phyloP scores from a whole-genome alignment of 306 rosid species.

The Coriaria nepalensis region DNA sequence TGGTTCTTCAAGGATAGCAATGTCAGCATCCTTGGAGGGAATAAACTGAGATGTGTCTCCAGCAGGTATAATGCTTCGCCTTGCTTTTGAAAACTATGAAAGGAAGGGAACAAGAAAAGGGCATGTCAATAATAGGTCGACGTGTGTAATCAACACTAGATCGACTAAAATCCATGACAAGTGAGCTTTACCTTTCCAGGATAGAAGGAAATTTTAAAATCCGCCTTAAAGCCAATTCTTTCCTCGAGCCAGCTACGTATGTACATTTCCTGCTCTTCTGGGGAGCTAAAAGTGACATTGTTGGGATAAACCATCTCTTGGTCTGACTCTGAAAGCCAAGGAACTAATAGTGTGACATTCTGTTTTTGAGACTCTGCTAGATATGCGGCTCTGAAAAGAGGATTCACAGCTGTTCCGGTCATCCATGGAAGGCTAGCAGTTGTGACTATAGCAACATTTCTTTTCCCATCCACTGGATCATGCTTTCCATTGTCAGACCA shows the following conservation, averaged over 20 bases:
- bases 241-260: slow-evolving; percentile 98
- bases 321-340: slow-evolving; percentile 90
- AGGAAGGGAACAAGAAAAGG: slow-evolving; percentile 15
- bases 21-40: slow-evolving; percentile 83
- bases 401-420: slow-evolving; percentile 98
- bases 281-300: slow-evolving; percentile 67
- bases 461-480: slow-evolving; percentile 36
- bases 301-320: slow-evolving; percentile 82
- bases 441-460: slow-evolving; percentile 90
- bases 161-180: slow-evolving; percentile 6
- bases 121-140: slow-evolving; percentile 14
- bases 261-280: slow-evolving; percentile 82
- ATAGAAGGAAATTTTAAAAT: slow-evolving; percentile 86
- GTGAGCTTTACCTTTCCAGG: slow-evolving; percentile 70
- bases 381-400: slow-evolving; percentile 93
- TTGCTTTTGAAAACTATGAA: slow-evolving; percentile 58
- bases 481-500: slow-evolving; percentile 69
- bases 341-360: slow-evolving; percentile 81
- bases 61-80: slow-evolving; percentile 88
- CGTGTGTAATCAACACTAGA: slow-evolving; percentile 6
- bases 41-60: slow-evolving; percentile 93
- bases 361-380: slow-evolving; percentile 66
- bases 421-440: slow-evolving; percentile 99
- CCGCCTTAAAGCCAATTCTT: slow-evolving; percentile 80
- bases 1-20: slow-evolving; percentile 93